Base-by-base conservation (phyloP, 1,139 yeast genomes). In the Diutina sp. region DNA sequence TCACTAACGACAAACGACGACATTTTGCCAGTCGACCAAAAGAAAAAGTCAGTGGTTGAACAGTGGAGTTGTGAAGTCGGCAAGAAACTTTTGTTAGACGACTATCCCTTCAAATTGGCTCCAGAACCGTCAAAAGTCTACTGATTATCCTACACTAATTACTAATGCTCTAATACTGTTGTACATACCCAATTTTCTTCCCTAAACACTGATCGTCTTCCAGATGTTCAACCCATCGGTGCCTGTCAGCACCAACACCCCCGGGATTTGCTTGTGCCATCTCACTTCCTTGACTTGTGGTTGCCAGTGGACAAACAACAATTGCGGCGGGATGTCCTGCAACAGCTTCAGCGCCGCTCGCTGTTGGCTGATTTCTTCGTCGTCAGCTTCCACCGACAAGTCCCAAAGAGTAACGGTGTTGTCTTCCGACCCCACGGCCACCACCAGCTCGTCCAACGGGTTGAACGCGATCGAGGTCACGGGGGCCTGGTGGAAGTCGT, bases 361-460 rank as follows among this genome's bases (percentile, higher is more conserved):
- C 72, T 89, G 96, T 65, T 85, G 87, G 57, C 85, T 81, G 61
- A 90, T 86, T 71, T 90, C 97, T 69, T 90, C 97, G 67, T 90
- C 97, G 71, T 90, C 97, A 8, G 97, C 97, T 73, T 90, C 97
- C 29, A 90, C 97, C 8, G 97, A 93, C 68, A 90, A 78, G 74
- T 90, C 97, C 99, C 99, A 93, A 61, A 93, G 75, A 1, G 98
- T 90, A 8, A 93, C 98, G 12, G 98, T 93, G 68, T 90, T 90
- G 70, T 95, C 99, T 69, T 91, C 98, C 1, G 96, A 89, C 6
- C 95, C 90, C 28, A 93, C 98, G 1, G 98, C 97, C 58, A 93
- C 82, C 60, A 91, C 90, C 0, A 97, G 88, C 71, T 93, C 99
- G 68, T 93, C 99, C 62, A 87, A 77, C 55, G 99, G 99, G 67